Base-by-base conservation (phyloP, 2,329 filamentous ascomycete species). In the Ophidiomyces ophidiicola region DNA sequence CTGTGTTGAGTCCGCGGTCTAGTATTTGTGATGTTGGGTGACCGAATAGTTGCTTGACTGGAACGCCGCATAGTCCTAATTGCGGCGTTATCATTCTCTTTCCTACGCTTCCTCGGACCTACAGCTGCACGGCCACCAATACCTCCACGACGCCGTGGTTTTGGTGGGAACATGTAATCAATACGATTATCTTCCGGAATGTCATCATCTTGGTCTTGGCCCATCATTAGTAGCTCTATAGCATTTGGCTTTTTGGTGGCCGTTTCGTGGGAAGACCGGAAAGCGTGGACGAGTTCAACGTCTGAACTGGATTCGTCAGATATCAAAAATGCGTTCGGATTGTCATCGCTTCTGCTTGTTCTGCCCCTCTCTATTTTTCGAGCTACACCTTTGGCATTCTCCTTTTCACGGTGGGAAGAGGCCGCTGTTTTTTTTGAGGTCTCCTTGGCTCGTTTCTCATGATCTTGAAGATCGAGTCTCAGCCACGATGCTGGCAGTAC, bases 401-500 rank as follows among this genome's bases (percentile, higher is more conserved):
- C 32, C 8, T 44, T 37, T 32, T 41, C 32, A 30, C 32, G 48
- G 50, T 8, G 58, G 54, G 46, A 59, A 48, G 8, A 58, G 11
- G 33, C 42, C 23, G 32, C 17, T 14, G 29, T 43, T 28, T 36
- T 45, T 33, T 43, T 36, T 1, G 41, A 33, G 8, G 21, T 19
- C 29, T 37, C 32, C 36, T 35, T 49, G 32, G 50, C 55, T 31
- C 37, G 25, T 24, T 32, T 19, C n/a, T 44, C 24, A n/a, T 55
- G 55, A 24, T 53, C 53, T 42, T 58, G 56, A 33, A 55, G 53
- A 45, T 67, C 56, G 33, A 68, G 52, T 36, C 61, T 56, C 17
- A 64, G 44, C 61, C 63, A 69, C 17, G 67, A 69, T 4, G 67
- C 67, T 12, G 67, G 67, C 17, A 70, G 53, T 17, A 69, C 66